phyloP scores from a whole-genome alignment of 305 asterid species.

The Fraxinus paxiana region DNA sequence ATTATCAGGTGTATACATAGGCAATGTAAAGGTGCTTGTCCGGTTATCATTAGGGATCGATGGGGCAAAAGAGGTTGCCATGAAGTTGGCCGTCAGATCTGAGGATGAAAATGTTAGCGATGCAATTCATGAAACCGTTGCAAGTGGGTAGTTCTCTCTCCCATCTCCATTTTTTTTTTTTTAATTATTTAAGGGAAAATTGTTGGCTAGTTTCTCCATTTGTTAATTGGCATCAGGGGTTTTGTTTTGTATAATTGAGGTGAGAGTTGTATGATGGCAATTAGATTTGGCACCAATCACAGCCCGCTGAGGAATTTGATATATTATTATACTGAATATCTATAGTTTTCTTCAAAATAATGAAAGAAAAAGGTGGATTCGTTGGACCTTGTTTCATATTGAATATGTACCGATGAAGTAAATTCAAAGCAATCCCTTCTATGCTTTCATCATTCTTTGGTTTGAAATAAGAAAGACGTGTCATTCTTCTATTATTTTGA shows the following conservation, averaged over 20 bases:
- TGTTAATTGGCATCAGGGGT: conserved; percentile 10
- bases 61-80: conserved; percentile 74
- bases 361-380: not conserved
- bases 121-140: conserved; percentile 82
- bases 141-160: conserved; percentile 49
- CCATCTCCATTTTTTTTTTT: not conserved
- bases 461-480: not conserved
- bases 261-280: conserved; percentile 15
- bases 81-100: conserved; percentile 84
- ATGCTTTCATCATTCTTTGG: not conserved
- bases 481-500: not conserved
- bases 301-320: not conserved
- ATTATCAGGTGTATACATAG: conserved; percentile 78
- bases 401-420: not conserved
- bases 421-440: not conserved
- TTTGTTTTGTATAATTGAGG: conserved; percentile 31
- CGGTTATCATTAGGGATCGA: conserved; percentile 77
- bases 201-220: not conserved
- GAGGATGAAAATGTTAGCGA: conserved; percentile 71
- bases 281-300: not conserved
- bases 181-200: conserved; percentile 1
- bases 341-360: not conserved
- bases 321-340: not conserved
- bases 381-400: not conserved
- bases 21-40: conserved; percentile 79